Evolutionary conservation across 495 filamentous ascomycete genomes (phyloP).

Genomic region (Durotheca rogersii): DNA sequence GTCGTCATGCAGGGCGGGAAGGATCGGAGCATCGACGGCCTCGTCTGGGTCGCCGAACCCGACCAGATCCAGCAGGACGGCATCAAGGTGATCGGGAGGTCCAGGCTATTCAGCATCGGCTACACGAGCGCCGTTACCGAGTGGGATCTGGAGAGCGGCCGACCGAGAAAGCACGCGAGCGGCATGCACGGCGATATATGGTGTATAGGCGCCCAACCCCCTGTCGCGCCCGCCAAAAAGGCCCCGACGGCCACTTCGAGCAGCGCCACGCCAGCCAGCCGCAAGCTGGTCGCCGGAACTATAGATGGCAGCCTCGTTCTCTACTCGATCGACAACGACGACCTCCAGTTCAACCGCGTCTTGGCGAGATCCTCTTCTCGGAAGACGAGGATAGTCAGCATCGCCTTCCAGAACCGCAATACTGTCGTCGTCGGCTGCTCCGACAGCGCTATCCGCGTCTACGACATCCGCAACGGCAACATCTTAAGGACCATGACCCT

Average conservation of each 20-base stretch:
- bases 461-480: slow-evolving; percentile 76
- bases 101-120: slow-evolving; percentile 94
- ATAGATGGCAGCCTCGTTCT: slow-evolving; percentile 87
- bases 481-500: slow-evolving; percentile 79
- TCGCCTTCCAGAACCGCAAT: slow-evolving; percentile 82
- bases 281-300: slow-evolving; percentile 85
- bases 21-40: slow-evolving; percentile 82
- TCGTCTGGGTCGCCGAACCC: slow-evolving; percentile 90
- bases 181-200: slow-evolving; percentile 96
- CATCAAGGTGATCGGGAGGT: slow-evolving; percentile 63
- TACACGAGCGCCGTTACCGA: slow-evolving; percentile 90
- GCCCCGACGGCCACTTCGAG: slow-evolving; percentile 22
- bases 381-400: slow-evolving; percentile 80
- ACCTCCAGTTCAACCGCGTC: slow-evolving; percentile 68
- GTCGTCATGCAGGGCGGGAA: slow-evolving; percentile 79
- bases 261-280: slow-evolving; percentile 42
- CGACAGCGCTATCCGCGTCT: slow-evolving; percentile 87
- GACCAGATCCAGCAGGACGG: slow-evolving; percentile 63
- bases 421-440: slow-evolving; percentile 86
- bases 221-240: slow-evolving; percentile 18
- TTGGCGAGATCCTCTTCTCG: slow-evolving; percentile 73
- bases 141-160: slow-evolving; percentile 82
- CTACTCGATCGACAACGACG: slow-evolving; percentile 78
- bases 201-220: slow-evolving; percentile 90
- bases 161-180: slow-evolving; percentile 75